A percentile compares a stretch with the other conserved stretches of the same genome.
Conservation (phyloP, 148 eudicot genomes). For the Drosera capensis region DNA sequence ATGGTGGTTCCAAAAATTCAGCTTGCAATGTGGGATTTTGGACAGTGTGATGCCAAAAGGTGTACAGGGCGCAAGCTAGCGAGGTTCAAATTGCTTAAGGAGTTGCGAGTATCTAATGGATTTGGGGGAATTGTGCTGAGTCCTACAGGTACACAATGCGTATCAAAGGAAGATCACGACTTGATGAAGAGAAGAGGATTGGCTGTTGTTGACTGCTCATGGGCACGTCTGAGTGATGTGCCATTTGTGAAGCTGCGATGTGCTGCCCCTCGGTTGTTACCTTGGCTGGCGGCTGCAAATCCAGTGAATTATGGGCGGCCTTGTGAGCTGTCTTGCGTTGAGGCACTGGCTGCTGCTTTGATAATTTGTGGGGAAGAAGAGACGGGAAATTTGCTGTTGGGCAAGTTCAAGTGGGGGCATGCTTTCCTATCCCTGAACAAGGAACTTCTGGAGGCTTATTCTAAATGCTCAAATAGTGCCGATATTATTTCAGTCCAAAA, state of each 20-base stretch:
- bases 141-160: constrained; percentile 75
- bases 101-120: constrained; percentile 64
- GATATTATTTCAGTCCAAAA: constrained; percentile 77
- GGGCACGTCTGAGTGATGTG: constrained; percentile 82
- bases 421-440: constrained; percentile 91
- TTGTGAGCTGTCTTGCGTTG: constrained; percentile 90
- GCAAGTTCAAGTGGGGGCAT: constrained; percentile 99
- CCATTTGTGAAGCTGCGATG: constrained; percentile 85
- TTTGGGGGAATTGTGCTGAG: constrained; percentile 84
- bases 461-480: constrained; percentile 61
- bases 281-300: constrained; percentile 96
- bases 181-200: constrained; percentile 63
- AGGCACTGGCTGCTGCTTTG: constrained; percentile 87
- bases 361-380: constrained; percentile 92
- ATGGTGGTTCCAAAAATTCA: constrained; percentile 36
- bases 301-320: constrained; percentile 94
- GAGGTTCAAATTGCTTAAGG: constrained; percentile 69
- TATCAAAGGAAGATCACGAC: constrained; percentile 63
- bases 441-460: constrained; percentile 72
- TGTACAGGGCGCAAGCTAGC: constrained; percentile 94
- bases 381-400: constrained; percentile 56
- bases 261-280: constrained; percentile 74
- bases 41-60: constrained; percentile 91
- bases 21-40: constrained; percentile 99
- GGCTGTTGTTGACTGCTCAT: constrained; percentile 97